Evolutionary conservation across 306 rosid species (phyloP), one percentile per base, ranked within the genome.

Genomic region (Pyrus communis): DNA sequence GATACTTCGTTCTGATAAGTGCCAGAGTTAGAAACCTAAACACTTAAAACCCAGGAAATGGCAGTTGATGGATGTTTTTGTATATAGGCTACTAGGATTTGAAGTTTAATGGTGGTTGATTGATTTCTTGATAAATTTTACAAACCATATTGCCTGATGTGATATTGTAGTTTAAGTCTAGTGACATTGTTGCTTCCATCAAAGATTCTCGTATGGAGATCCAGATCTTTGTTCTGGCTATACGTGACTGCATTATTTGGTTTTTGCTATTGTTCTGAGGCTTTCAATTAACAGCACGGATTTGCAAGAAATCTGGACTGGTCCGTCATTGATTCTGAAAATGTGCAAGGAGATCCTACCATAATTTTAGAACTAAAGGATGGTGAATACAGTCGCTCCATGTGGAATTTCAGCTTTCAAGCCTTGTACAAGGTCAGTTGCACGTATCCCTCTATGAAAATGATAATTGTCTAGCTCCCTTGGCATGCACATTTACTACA

Each of bases 371-470:
- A 92, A 81, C 90, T 95, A 64, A 92, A 90, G 88, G 97, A 92
- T 71, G 86, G 73, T 70, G 74, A 93, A 63, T 95, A 90, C 78
- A 92, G 92, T 82, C 96, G 88, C 31, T 86, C 91, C 78, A 92
- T 92, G 79, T 95, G 98, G 98, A 97, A 95, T 90, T 92, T 87
- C 80, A 75, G 96, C 85, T 90, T 95, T 75, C 98, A 86, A 79
- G 98, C 93, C 79, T 85, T 90, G 81, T 95, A 67, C 88, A 90
- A 92, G 97, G 98, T 92, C 62, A 61, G 79, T 73, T 78, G 69
- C 64, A 79, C 81, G 25, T 82, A 22, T 71, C 69, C 35, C 65
- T 69, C 61, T 58, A 58, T 51, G 49, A 58, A 57, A 25, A 19
- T 77, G 46, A 43, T 45, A 54, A 51, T 81, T 77, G 25, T 66